Conservation (phyloP, 2,329 filamentous ascomycete genomes). For the Fusarium mangiferae region DNA sequence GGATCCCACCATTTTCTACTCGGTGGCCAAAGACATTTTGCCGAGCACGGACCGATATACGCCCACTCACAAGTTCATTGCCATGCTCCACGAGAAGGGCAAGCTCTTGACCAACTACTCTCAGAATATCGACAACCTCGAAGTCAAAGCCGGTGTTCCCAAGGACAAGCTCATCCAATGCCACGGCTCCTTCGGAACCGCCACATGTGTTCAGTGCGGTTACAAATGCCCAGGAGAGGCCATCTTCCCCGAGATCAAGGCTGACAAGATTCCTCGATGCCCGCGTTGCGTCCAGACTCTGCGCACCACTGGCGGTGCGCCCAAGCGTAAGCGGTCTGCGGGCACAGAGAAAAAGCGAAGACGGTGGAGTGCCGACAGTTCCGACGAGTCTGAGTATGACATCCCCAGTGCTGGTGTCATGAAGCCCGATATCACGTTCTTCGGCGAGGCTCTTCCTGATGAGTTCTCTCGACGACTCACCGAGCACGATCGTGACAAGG, state of each 20-base stretch:
- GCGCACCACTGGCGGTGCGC: conserved; percentile 39
- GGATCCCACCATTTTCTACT: conserved; percentile 91
- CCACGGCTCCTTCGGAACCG: conserved; percentile 94
- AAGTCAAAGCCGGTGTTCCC: conserved; percentile 84
- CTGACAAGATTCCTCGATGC: conserved; percentile 81
- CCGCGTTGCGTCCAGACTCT: conserved; percentile 72
- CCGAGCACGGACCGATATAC: conserved; percentile 83
- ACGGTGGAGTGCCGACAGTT: conserved; percentile 52
- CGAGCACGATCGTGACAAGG: conserved; percentile 80
- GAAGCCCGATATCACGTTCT: conserved; percentile 99
- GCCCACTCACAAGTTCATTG: conserved; percentile 94
- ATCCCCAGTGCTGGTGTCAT: conserved; percentile 81
- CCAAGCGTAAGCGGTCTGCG: conserved; percentile 55
- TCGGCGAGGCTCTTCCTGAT: conserved; percentile 88
- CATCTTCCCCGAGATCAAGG: conserved; percentile 83
- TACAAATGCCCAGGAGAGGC: conserved; percentile 77
- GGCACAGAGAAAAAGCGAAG: conserved; percentile 56
- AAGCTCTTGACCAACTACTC: conserved; percentile 98
- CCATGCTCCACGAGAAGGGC: conserved; percentile 83
- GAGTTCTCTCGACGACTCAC: conserved; percentile 84
- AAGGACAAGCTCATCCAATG: conserved; percentile 91
- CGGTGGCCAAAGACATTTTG: conserved; percentile 88
- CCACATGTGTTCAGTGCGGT: conserved; percentile 85
- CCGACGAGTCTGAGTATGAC: conserved; percentile 60
- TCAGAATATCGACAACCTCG: conserved; percentile 98